Base-by-base conservation (phyloP, 352 stramenopile species). In the Lagenidium giganteum region DNA sequence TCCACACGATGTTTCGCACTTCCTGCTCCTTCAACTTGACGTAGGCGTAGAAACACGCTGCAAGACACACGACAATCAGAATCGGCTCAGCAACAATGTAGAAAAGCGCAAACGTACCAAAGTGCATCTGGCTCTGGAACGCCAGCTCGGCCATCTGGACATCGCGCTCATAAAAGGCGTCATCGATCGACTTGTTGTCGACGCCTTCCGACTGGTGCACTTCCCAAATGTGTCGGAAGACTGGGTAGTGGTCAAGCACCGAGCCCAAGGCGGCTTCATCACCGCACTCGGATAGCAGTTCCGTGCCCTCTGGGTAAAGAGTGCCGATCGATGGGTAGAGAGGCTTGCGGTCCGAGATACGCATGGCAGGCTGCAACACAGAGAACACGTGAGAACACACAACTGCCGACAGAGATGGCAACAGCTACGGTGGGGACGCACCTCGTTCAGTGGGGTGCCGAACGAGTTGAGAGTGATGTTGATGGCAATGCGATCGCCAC, bases 401-500 rank as follows among this genome's bases (percentile, higher is more conserved):
- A 27, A 28, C 38, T 70, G 45, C 76, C 81, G n/a, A n/a, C n/a
- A n/a, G n/a, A n/a, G n/a, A n/a, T n/a, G n/a, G n/a, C n/a, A n/a
- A n/a, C n/a, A n/a, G n/a, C n/a, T n/a, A n/a, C n/a, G n/a, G n/a
- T n/a, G n/a, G n/a, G n/a, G n/a, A 31, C 31, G 8, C 46, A 80
- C 64, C 50, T 96, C 85, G 41, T 96, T 96, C 42, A 96, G 59
- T 16, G 77, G 80, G 17, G 86, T 96, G 37, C 89, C 93, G 53
- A 99, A 99, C 29, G 95, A 99, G 79, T 99, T 99, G 42, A 99
- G 76, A 22, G 96, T 99, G 50, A 99, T 98, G 71, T 99, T 99
- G 66, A 99, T 99, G 18, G 96, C 95, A 42, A 98, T 97, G 32
- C 92, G 96, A 64, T 99, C 97, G 26, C 96, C 97, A 24, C 96